These are phyloP conservation scores for Fraxinus greggii DNA, from an alignment of 305 asterid genomes.

Conservation along the genomic window DNA sequence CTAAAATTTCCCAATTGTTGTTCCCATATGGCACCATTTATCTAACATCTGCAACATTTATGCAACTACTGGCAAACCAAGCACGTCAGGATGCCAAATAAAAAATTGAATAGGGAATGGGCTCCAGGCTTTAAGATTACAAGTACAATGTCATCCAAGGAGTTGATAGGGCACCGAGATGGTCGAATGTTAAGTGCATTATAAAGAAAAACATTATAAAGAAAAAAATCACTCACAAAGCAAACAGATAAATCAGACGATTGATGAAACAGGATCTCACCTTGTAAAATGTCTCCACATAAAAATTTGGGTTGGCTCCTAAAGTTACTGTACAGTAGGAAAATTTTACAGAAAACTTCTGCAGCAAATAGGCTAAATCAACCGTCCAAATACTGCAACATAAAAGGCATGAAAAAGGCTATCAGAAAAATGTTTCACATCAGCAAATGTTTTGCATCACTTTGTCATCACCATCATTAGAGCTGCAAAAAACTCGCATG, in stretches of 20 bases:
- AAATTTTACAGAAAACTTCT: conserved; percentile 70
- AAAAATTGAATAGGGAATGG: background rate
- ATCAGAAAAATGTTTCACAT: conserved; percentile 21
- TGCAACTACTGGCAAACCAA: background rate
- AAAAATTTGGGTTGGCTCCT: conserved; percentile 93
- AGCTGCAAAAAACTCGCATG: conserved; percentile 11
- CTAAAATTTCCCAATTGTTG: background rate
- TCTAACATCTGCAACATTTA: background rate
- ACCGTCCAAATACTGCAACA: conserved; percentile 94
- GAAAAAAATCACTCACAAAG: background rate
- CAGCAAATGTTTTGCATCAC: conserved; percentile 18
- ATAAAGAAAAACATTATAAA: background rate
- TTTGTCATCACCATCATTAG: conserved; percentile 6
- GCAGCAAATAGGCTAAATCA: conserved; percentile 95
- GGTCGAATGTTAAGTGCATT: background rate
- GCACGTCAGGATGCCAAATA: conserved; percentile 4
- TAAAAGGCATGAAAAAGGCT: conserved; percentile 23
- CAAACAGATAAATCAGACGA: conserved; percentile 1
- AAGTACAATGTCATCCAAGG: background rate
- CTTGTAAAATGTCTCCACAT: conserved; percentile 88
- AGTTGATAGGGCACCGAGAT: background rate
- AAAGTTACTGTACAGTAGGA: conserved; percentile 88
- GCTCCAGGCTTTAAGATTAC: background rate
- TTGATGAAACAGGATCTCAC: conserved; percentile 35
- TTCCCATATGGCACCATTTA: background rate